phyloP scores from a whole-genome alignment of 1,139 yeast species.

The Geotrichum siamense region DNA sequence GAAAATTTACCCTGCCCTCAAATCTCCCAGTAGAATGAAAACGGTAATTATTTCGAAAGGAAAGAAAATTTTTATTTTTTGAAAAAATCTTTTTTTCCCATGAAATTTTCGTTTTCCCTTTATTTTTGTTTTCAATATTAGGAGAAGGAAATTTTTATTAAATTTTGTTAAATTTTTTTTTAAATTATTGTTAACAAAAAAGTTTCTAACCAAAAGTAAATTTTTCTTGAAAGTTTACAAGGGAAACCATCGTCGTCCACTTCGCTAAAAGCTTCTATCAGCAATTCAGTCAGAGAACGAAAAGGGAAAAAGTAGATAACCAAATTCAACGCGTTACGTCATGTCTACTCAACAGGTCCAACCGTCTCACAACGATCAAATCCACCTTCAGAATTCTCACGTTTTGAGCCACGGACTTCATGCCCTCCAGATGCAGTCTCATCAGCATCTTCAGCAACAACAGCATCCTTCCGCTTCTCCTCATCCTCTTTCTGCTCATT shows the following conservation, averaged over 20 bases:
- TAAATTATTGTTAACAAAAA: no score
- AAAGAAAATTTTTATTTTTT: constrained; percentile 9
- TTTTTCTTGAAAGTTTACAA: background rate
- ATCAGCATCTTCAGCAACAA: background rate
- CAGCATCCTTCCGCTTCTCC: background rate
- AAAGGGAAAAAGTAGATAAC: background rate
- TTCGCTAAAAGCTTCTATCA: no score
- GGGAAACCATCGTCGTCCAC: no score
- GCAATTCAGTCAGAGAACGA: no score
- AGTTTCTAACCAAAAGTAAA: no score
- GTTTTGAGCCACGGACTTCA: background rate
- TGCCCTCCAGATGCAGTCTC: background rate
- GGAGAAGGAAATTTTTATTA: no score
- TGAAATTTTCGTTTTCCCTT: background rate
- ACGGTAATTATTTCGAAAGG: no score
- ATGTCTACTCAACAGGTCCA: constrained; percentile 2
- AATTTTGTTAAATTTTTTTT: no score
- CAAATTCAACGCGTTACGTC: background rate
- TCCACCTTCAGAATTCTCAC: constrained; percentile 4
- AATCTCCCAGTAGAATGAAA: no score
- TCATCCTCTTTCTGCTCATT: background rate
- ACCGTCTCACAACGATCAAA: background rate
- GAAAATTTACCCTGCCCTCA: no score
- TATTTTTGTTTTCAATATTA: no score
- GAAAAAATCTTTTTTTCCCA: background rate